Evolutionary conservation across 305 asterid genomes (phyloP).

Genomic region (Fraxinus sp.): DNA sequence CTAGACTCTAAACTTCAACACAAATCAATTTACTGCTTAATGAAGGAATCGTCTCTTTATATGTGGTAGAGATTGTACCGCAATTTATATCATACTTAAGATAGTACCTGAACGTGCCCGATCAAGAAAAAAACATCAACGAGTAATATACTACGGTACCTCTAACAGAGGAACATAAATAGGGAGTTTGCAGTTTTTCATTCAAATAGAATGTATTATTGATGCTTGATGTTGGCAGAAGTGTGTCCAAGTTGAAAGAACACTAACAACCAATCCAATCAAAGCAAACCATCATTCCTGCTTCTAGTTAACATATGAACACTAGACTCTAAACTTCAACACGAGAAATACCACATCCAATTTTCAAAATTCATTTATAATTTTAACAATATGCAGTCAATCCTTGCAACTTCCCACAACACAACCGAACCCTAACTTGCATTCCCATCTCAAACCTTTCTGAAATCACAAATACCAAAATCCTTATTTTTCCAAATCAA

Average conservation of each 20-base stretch:
- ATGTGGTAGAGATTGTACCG: not conserved
- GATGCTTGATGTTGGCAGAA: not conserved
- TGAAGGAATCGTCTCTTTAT: not conserved
- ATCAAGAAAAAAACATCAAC: not conserved
- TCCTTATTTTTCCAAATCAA: slow-evolving; percentile 5
- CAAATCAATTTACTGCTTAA: not conserved
- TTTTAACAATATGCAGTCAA: not conserved
- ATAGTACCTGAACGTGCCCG: not conserved
- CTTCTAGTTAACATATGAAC: not conserved
- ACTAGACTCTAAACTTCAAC: not conserved
- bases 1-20: not conserved
- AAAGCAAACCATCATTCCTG: not conserved
- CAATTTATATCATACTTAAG: not conserved
- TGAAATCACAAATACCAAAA: slow-evolving; percentile 2
- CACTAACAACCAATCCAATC: not conserved
- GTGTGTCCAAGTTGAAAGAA: not conserved
- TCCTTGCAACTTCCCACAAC: not conserved
- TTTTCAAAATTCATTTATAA: not conserved
- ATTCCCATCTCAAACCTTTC: slow-evolving; percentile 13
- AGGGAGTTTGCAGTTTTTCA: not conserved
- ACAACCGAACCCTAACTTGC: not conserved
- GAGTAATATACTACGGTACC: not conserved
- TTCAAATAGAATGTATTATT: not conserved
- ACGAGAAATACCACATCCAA: not conserved
- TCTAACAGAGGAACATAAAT: not conserved